Evolutionary conservation across 129 eudicot species (phyloP).

Genomic region (Centaurea solstitialis): DNA sequence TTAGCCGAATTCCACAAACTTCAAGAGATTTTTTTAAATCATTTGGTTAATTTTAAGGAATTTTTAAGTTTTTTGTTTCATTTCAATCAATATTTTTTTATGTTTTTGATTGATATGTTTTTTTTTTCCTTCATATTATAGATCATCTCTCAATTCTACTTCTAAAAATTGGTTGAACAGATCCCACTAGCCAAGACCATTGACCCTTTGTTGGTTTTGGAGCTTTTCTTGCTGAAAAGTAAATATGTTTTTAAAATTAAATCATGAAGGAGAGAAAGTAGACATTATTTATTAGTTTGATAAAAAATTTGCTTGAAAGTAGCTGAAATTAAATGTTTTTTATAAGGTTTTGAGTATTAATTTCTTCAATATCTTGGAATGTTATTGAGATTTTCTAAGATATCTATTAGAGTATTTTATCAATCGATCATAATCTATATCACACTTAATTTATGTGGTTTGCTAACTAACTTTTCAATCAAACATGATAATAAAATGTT

Average conservation of each 20-base stretch:
- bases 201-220: neutral
- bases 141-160: neutral
- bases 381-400: neutral
- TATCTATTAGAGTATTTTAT: neutral
- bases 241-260: too few species aligned
- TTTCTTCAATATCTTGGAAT: neutral
- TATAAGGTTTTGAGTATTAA: neutral
- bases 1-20: neutral
- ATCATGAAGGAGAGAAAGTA: too few species aligned
- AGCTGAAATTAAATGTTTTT: too few species aligned
- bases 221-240: too few species aligned
- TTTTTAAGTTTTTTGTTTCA: too few species aligned
- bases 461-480: neutral
- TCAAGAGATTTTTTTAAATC: too few species aligned
- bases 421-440: neutral
- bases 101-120: neutral
- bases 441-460: neutral
- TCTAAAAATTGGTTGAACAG: neutral
- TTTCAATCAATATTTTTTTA: too few species aligned
- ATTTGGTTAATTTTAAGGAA: neutral
- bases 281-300: too few species aligned
- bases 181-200: too few species aligned
- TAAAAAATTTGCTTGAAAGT: too few species aligned
- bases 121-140: too few species aligned
- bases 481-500: neutral